Conservation (phyloP, 768 basidiomycete genomes). For the Favolaschia claudopus region DNA sequence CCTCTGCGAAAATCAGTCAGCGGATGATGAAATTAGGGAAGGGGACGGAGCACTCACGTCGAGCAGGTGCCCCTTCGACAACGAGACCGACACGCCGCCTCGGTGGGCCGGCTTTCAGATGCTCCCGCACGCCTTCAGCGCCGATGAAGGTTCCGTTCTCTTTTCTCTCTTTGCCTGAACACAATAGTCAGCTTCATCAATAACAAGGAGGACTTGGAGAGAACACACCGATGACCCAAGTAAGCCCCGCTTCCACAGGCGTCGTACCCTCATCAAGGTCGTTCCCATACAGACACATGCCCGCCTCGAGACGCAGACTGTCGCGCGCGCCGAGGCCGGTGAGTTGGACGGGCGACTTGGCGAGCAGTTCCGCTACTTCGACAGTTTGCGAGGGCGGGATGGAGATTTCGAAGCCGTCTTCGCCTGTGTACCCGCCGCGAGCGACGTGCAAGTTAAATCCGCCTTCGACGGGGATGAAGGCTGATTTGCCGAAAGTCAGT, state of each 20-base stretch:
- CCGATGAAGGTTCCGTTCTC: conserved; percentile 81
- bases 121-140: conserved; percentile 71
- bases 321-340: conserved; percentile 94
- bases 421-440: conserved; percentile 96
- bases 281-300: conserved; percentile 95
- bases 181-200: neutral
- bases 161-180: conserved; percentile 81
- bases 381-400: conserved; percentile 82
- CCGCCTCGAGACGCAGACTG: conserved; percentile 93
- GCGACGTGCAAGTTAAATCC: conserved; percentile 86
- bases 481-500: conserved; percentile 86
- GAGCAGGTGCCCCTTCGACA: conserved; percentile 85
- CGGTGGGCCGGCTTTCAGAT: conserved; percentile 81
- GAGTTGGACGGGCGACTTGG: conserved; percentile 74
- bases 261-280: conserved; percentile 89
- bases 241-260: conserved; percentile 90
- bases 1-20: conserved; percentile 56
- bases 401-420: conserved; percentile 99
- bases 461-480: conserved; percentile 81
- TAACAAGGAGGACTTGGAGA: neutral
- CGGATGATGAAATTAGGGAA: neutral
- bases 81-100: conserved; percentile 83
- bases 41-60: conserved; percentile 60
- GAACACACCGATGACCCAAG: conserved; percentile 89
- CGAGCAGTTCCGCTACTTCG: conserved; percentile 72